Evolutionary conservation across 306 rosid genomes (phyloP), one percentile per base, ranked within the genome.

Genomic region (Prosopis cineraria): DNA sequence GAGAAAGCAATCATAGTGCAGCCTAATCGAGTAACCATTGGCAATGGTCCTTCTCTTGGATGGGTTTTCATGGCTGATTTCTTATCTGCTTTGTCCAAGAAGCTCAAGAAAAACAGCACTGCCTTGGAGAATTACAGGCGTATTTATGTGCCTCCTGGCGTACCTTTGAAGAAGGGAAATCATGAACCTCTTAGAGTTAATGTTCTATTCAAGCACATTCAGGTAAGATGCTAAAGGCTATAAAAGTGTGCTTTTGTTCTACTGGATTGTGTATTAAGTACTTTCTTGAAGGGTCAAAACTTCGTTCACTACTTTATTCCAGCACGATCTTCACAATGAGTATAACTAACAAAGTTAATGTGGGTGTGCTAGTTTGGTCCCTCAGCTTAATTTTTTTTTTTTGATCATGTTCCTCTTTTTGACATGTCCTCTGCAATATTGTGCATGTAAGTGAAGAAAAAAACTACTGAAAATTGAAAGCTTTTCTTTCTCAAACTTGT

Each of bases 31-130:
- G 87, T 89, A 78, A 89, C 88, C 3, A 67, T 89, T 65, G 88
- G 85, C 29, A 83, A 85, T 74, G 93, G 93, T 30, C 93, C 81
- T 22, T 80, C 93, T 0, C 79, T 87, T 30, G 88, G 93, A n/a
- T 87, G 89, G 84, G 93, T 89, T 77, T 87, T 87, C 82, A 89
- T 89, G 91, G 82, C 81, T 37, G 93, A 89, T 45, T 89, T 87
- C 55, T 79, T 87, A 37, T 73, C 77, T 76, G 88, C 88, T 29
- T 83, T 89, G 79, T 84, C 93, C 20, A 87, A 83, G 84, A 83
- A 75, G 72, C 80, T 89, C 62, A 83, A 77, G 81, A 81, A 55
- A 67, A 89, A 89, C 78, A 30, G 67, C 43, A 83, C 89, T 1
- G 91, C 86, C 72, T 55, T 83, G 68, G 93, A 89, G 72, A 89